Evolutionary conservation across 2,329 filamentous ascomycete genomes (phyloP).

Genomic region (Chaetomium sp.): DNA sequence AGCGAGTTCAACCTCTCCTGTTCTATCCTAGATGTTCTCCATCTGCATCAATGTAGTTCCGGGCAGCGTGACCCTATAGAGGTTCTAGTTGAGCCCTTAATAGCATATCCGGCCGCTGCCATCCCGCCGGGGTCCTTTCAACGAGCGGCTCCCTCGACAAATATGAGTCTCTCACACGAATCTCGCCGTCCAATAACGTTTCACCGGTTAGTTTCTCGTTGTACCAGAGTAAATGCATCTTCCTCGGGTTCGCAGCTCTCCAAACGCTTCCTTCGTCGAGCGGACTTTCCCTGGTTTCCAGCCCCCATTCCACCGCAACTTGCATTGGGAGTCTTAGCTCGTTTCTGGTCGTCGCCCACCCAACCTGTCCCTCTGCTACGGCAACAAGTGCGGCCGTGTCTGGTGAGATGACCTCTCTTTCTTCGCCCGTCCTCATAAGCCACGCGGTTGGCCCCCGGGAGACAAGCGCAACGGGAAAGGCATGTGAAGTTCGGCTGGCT

Average conservation of each 20-base stretch:
- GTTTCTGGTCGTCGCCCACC: not conserved
- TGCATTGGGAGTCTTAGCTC: not conserved
- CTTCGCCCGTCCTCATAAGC: not conserved
- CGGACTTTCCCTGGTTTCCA: not conserved
- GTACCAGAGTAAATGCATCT: not conserved
- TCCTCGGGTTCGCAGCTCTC: not conserved
- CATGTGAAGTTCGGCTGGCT: not conserved
- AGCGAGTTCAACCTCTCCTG: no score
- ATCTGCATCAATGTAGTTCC: no score
- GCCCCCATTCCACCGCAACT: not conserved
- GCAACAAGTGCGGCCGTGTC: not conserved
- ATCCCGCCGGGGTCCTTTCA: not conserved
- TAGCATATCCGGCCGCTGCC: not conserved
- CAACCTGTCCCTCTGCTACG: not conserved
- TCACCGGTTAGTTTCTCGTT: not conserved
- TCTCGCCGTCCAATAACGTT: not conserved
- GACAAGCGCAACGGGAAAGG: not conserved
- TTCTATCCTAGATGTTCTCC: no score
- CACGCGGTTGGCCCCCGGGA: not conserved
- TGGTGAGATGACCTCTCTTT: not conserved
- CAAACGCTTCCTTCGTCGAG: not conserved
- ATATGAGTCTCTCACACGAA: not conserved
- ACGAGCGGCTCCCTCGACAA: not conserved
- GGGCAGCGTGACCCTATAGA: no score
- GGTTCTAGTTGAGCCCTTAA: not conserved